phyloP scores from a whole-genome alignment of 2,329 filamentous ascomycete genomes.

The Pseudogymnoascus sp. region DNA sequence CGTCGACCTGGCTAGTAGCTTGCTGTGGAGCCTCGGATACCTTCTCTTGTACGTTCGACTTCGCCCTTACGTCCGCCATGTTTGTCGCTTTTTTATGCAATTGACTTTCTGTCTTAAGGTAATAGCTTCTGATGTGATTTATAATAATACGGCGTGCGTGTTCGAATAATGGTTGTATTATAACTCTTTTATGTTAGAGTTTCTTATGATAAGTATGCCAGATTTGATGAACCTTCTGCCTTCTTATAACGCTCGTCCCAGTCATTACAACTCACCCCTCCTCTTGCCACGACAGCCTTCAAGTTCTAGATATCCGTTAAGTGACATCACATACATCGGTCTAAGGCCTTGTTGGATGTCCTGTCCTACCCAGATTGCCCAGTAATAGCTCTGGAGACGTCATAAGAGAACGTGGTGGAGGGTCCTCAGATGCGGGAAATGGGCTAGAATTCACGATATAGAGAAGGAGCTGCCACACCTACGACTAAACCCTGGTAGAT shows the following conservation, averaged over 20 bases:
- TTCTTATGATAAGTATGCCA: not conserved
- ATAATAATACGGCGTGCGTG: not conserved
- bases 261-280: not conserved
- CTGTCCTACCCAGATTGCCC: not conserved
- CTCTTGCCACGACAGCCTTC: not conserved
- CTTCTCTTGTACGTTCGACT: slow-evolving; percentile 9
- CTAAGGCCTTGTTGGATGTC: not conserved
- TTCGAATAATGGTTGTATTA: not conserved
- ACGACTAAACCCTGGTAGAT: not conserved
- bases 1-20: slow-evolving; percentile 14
- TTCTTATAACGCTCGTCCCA: not conserved
- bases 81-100: not conserved
- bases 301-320: not conserved
- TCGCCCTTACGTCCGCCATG: not conserved
- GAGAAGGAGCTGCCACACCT: not conserved
- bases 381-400: not conserved
- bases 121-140: not conserved
- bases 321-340: not conserved
- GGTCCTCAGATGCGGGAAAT: not conserved
- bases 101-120: not conserved
- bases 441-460: not conserved
- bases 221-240: not conserved
- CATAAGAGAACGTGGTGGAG: not conserved
- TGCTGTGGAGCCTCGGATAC: slow-evolving; percentile 14
- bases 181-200: not conserved